A percentile compares a stretch with the other conserved stretches of the same genome.
Evolutionary conservation across 352 stramenopile species (phyloP).

Genomic region (Globisporangium okanoganense): DNA sequence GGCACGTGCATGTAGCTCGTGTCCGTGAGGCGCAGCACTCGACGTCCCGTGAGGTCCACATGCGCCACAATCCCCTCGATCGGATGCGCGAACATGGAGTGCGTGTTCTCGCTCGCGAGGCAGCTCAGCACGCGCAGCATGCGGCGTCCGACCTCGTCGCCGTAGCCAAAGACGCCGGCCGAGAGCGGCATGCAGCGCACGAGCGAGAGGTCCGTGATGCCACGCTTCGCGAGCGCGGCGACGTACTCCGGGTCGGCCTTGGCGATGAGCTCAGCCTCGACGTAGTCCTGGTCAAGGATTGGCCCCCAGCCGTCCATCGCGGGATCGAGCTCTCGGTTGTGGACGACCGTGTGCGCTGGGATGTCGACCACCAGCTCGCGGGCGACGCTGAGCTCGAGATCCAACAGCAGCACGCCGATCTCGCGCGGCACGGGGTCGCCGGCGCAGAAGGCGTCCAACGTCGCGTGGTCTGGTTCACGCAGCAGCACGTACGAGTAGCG

Average conservation of each 20-base stretch:
- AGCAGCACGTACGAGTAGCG: slow-evolving; percentile 55
- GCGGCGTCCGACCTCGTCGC: slow-evolving; percentile 30
- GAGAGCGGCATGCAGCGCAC: slow-evolving; percentile 40
- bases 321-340: slow-evolving; percentile 30
- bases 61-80: slow-evolving; percentile 44
- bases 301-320: slow-evolving; percentile 41
- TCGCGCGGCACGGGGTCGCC: slow-evolving; percentile 37
- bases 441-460: slow-evolving; percentile 28
- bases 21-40: slow-evolving; percentile 34
- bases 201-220: slow-evolving; percentile 41
- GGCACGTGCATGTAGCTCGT: slow-evolving; percentile 46
- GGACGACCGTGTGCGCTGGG: slow-evolving; percentile 23
- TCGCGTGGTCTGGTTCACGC: slow-evolving; percentile 43
- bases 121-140: slow-evolving; percentile 53
- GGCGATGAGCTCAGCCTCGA: slow-evolving; percentile 33
- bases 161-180: slow-evolving; percentile 38
- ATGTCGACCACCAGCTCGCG: slow-evolving; percentile 42
- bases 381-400: slow-evolving; percentile 29
- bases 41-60: slow-evolving; percentile 39
- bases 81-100: slow-evolving; percentile 47
- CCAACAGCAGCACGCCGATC: slow-evolving; percentile 35
- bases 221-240: slow-evolving; percentile 31
- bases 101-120: slow-evolving; percentile 31
- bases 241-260: slow-evolving; percentile 42
- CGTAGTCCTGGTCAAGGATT: slow-evolving; percentile 46